A percentile compares a stretch with the other conserved stretches of the same genome.
These are phyloP conservation scores for Cyclotella baltica DNA, from an alignment of 108 stramenopile genomes.

Conservation along the genomic window DNA sequence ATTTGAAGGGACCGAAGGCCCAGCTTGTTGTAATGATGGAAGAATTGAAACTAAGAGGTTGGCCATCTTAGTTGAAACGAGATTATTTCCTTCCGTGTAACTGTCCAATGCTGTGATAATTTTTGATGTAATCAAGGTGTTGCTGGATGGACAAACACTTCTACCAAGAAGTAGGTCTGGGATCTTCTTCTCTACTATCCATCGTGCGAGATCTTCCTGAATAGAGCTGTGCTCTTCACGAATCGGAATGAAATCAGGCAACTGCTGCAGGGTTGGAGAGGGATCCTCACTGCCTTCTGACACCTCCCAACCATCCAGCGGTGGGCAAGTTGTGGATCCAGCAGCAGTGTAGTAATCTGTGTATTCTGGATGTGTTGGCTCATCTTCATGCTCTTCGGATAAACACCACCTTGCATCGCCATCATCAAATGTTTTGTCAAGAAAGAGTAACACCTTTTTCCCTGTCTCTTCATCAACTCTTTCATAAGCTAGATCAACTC, in stretches of 20 bases:
- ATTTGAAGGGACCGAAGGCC: background rate
- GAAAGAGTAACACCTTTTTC: background rate
- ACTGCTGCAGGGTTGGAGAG: background rate
- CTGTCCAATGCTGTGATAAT: background rate
- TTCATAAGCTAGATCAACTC: background rate
- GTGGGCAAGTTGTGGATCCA: background rate
- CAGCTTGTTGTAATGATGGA: background rate
- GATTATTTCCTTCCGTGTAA: background rate
- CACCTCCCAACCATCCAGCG: background rate
- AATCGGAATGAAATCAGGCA: background rate
- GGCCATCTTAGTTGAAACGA: background rate
- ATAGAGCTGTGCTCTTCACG: background rate
- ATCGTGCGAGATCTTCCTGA: background rate
- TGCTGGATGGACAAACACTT: background rate
- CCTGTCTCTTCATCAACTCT: background rate
- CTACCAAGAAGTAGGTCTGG: background rate
- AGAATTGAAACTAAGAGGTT: slow-evolving; percentile 1
- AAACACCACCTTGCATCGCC: background rate
- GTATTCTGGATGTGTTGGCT: background rate
- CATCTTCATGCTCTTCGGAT: slow-evolving; percentile 3
- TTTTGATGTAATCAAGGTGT: background rate
- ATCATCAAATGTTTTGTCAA: slow-evolving; percentile 4
- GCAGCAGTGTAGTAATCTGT: slow-evolving; percentile 3
- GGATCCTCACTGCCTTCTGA: background rate
- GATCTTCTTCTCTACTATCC: slow-evolving; percentile 1